Evolutionary conservation across 208 protist genomes (phyloP).

Genomic region (Angomonas ambiguus): DNA sequence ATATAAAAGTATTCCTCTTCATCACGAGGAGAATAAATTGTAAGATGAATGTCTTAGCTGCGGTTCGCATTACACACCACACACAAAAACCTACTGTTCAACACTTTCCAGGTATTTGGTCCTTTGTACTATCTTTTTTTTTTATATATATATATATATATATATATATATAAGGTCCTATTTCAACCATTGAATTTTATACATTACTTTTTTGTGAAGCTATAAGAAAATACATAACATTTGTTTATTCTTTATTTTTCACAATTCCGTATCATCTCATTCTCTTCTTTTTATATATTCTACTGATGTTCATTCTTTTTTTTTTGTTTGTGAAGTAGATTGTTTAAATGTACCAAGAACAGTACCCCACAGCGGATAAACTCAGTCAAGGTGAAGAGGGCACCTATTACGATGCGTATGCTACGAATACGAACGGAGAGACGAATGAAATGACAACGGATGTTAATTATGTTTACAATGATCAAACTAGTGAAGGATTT

Average conservation of each 20-base stretch:
- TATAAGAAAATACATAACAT: background rate
- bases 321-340: background rate
- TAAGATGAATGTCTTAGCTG: background rate
- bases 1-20: background rate
- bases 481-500: slow-evolving; percentile 10
- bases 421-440: slow-evolving; percentile 6
- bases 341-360: background rate
- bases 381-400: background rate
- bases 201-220: background rate
- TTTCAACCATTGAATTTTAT: background rate
- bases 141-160: background rate
- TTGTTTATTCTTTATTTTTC: slow-evolving; percentile 17
- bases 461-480: slow-evolving; percentile 3
- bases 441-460: background rate
- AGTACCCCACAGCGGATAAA: background rate
- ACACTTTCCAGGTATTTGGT: background rate
- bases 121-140: slow-evolving; percentile 1
- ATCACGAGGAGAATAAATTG: background rate
- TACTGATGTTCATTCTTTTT: background rate
- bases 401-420: background rate
- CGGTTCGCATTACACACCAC: background rate
- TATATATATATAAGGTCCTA: background rate
- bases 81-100: background rate
- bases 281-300: slow-evolving; percentile 5
- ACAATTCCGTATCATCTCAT: slow-evolving; percentile 11